Conservation (phyloP, 2,329 filamentous ascomycete species). For the Fusarium paranaense region DNA sequence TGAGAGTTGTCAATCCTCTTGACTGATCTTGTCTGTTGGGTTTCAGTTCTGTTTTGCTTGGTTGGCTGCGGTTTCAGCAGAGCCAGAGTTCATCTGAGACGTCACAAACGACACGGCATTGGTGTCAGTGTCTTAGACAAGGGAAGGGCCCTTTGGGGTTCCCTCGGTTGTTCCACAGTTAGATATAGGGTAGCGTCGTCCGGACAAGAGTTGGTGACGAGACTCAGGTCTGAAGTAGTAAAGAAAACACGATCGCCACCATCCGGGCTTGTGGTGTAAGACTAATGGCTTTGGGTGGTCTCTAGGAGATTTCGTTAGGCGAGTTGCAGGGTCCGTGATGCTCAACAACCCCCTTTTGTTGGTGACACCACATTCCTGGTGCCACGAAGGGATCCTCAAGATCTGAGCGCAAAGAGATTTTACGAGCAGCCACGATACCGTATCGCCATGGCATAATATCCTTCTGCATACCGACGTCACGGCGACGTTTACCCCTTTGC, state of each 20-base stretch:
- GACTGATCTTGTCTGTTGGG: slow-evolving; percentile 12
- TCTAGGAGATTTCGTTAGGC: neutral
- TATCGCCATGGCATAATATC: slow-evolving; percentile 12
- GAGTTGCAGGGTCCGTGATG: neutral
- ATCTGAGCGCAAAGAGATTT: slow-evolving; percentile 19
- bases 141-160: neutral
- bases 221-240: neutral
- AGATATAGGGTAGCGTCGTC: slow-evolving; percentile 31
- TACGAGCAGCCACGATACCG: slow-evolving; percentile 36
- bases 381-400: slow-evolving; percentile 11
- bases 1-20: slow-evolving; percentile 22
- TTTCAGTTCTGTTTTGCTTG: slow-evolving; percentile 43
- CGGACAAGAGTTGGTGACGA: neutral
- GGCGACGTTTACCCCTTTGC: slow-evolving; percentile 2
- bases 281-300: neutral
- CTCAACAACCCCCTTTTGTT: slow-evolving; percentile 19
- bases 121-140: slow-evolving; percentile 25
- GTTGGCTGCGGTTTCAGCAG: slow-evolving; percentile 11
- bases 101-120: slow-evolving; percentile 19
- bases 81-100: slow-evolving; percentile 23
- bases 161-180: neutral
- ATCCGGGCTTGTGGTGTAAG: neutral
- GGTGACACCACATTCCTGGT: slow-evolving; percentile 35
- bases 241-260: neutral
- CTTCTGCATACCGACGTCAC: slow-evolving; percentile 27